Conservation (phyloP, 140 eudicot genomes). For the Flaveria floridana region DNA sequence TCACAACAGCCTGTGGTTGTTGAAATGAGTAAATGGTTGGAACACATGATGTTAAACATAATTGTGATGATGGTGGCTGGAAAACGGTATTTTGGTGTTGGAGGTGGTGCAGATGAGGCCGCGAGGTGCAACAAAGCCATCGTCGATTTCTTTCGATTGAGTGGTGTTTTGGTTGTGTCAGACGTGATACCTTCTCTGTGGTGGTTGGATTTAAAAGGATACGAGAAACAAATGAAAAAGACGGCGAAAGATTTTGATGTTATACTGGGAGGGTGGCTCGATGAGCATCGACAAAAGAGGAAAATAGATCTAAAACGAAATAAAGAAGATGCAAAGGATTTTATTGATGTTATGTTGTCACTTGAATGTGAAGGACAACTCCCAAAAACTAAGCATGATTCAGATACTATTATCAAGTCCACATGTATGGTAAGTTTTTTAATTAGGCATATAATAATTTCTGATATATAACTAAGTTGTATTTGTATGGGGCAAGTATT, state of each 20-base stretch:
- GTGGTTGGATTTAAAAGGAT: conserved; percentile 42
- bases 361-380: conserved; percentile 28
- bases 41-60: conserved; percentile 28
- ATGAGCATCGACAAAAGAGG: conserved; percentile 34
- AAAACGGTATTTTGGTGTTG: conserved; percentile 31
- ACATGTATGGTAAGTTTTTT: conserved; percentile 38
- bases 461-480: too few species aligned
- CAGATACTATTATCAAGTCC: conserved; percentile 36
- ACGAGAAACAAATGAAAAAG: conserved; percentile 38
- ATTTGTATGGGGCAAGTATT: too few species aligned
- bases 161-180: conserved; percentile 25
- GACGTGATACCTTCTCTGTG: conserved; percentile 36
- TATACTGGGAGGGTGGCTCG: conserved; percentile 36
- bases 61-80: conserved; percentile 35
- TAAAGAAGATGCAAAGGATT: conserved; percentile 30
- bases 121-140: conserved; percentile 28
- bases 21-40: conserved; percentile 37
- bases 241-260: conserved; percentile 35
- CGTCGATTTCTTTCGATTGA: conserved; percentile 30
- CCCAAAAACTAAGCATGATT: conserved; percentile 15
- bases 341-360: conserved; percentile 41
- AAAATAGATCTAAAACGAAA: background rate
- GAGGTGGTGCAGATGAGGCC: conserved; percentile 20
- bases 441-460: too few species aligned
- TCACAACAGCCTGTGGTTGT: conserved; percentile 18